Evolutionary conservation across 495 filamentous ascomycete species (phyloP), one percentile per base, ranked within the genome.

Genomic region (Thermothielavioides terrestris): DNA sequence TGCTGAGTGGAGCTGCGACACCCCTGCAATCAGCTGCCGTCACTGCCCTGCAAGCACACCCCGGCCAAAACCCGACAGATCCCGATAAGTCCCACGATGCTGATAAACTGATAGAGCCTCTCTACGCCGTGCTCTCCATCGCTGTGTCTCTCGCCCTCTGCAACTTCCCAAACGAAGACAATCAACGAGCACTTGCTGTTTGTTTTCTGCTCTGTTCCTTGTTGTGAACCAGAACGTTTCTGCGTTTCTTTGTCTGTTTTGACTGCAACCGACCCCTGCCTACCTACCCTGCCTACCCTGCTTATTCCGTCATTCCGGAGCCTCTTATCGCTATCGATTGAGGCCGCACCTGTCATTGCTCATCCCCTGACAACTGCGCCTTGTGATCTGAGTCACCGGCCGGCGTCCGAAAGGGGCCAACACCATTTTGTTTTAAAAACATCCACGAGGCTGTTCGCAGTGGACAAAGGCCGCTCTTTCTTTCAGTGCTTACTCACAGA

Each of bases 321-420:
- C 27, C 28, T n/a, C 39, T 49, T 54, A 48, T 49, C 44, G 45
- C 37, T 39, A 47, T 42, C 39, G 18, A 27, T 23, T 27, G 25
- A 15, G 43, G 31, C 6, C 43, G 31, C 20, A 21, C 49, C 11
- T 21, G 31, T 32, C 49, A 45, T 23, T 37, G 26, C n/a, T n/a
- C n/a, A n/a, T 32, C 22, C 43, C 42, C 50, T 23, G 27, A 28
- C 37, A 39, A n/a, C 36, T 17, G 26, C 23, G 35, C 34, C 42
- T 47, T 44, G 26, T 46, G 26, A 41, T 49, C 50, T 54, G 51
- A 54, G 51, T 54, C 51, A 54, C 51, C 50, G 50, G 50, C 50
- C 51, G 44, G 44, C 44, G 35, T 31, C 45, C 45, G 17, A 48
- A 39, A 48, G 35, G 23, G 34, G 45, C 45, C 45, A 38, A 31